phyloP scores from a whole-genome alignment of 345 rosid species.

The Populus simonii region DNA sequence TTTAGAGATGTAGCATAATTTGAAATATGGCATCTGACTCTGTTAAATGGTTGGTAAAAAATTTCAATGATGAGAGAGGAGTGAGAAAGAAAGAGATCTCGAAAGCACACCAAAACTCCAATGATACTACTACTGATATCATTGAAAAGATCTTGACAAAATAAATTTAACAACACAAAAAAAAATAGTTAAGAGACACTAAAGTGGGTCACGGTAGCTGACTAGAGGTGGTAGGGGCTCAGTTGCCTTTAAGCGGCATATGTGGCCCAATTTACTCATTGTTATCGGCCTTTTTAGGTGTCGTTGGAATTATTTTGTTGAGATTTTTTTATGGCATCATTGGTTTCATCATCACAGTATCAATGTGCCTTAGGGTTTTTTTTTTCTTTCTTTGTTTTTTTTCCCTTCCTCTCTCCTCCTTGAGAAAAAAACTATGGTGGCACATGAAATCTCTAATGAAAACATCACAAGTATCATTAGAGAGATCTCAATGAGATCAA shows the following conservation, averaged over 20 bases:
- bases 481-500: accelerated
- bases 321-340: too few species aligned
- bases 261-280: accelerated
- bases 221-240: accelerated
- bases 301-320: accelerated
- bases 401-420: not conserved
- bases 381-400: too few species aligned
- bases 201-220: accelerated
- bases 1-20: too few species aligned
- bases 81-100: too few species aligned
- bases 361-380: not conserved
- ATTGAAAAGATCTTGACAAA: too few species aligned
- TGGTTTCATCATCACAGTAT: accelerated
- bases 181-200: too few species aligned
- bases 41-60: too few species aligned
- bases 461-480: accelerated
- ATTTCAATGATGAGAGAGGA: too few species aligned
- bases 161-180: too few species aligned
- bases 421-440: accelerated
- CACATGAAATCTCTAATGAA: accelerated
- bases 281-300: accelerated
- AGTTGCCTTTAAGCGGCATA: accelerated
- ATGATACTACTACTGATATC: accelerated
- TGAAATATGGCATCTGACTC: too few species aligned
- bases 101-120: accelerated